Percentiles rank a stretch among this genome's conserved stretches.
These are phyloP conservation scores for Capsella rubella DNA, from an alignment of 441 rosid genomes.

Conservation along the genomic window DNA sequence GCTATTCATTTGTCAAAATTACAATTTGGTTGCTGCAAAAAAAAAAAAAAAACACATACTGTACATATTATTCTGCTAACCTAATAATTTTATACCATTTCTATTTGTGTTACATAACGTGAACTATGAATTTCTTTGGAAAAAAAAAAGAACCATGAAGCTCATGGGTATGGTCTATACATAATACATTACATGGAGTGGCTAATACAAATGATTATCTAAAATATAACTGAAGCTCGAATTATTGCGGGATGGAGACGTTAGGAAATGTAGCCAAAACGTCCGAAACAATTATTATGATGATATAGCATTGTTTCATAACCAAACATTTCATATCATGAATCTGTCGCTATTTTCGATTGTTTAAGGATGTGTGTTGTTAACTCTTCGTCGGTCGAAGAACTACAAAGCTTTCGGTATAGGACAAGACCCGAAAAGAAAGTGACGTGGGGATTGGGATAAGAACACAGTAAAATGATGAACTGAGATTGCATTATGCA, in stretches of 20 bases:
- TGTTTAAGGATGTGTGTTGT: slow-evolving; percentile 40
- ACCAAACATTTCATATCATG: slow-evolving; percentile 41
- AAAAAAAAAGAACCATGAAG: too few relatives aligned
- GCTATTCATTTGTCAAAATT: neutral
- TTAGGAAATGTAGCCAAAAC: slow-evolving; percentile 20
- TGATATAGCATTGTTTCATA: slow-evolving; percentile 10
- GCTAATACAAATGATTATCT: neutral
- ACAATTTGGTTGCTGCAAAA: too few relatives aligned
- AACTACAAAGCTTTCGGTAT: neutral
- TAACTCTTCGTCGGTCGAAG: slow-evolving; percentile 34
- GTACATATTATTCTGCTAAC: too few relatives aligned
- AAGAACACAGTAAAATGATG: slow-evolving; percentile 41
- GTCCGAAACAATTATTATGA: slow-evolving; percentile 15
- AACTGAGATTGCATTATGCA: slow-evolving; percentile 40
- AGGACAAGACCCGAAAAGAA: slow-evolving; percentile 30
- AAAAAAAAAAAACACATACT: too few relatives aligned
- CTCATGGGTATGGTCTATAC: too few relatives aligned
- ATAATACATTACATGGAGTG: slow-evolving; percentile 5
- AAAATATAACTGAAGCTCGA: neutral
- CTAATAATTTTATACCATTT: too few relatives aligned
- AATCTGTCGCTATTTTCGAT: slow-evolving; percentile 48
- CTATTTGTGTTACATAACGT: neutral
- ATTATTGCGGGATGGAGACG: slow-evolving; percentile 7
- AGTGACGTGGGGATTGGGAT: slow-evolving; percentile 38
- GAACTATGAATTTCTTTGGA: slow-evolving; percentile 1